A percentile compares a stretch with the other conserved stretches of the same genome.
Evolutionary conservation across 331 rosid species (phyloP).

Genomic region (Telfairia occidentalis): DNA sequence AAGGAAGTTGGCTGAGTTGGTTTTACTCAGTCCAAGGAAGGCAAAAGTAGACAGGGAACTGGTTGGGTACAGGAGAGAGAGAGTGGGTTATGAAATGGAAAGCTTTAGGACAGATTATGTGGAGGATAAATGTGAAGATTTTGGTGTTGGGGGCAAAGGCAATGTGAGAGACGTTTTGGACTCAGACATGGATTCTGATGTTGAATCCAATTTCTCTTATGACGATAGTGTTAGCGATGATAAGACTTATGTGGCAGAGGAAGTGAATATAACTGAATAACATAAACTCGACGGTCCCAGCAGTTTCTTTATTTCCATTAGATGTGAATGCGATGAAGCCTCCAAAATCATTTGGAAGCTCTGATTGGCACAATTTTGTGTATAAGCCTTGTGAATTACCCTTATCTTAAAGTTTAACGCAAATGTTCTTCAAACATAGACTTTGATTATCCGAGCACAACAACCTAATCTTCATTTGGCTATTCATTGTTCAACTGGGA

Average conservation of each 20-base stretch:
- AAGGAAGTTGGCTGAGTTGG: constrained; percentile 62
- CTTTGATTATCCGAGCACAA: neutral
- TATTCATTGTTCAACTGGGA: neutral
- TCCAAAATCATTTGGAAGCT: neutral
- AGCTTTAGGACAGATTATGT: constrained; percentile 27
- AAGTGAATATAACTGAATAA: neutral
- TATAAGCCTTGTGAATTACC: neutral
- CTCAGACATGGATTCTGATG: constrained; percentile 26
- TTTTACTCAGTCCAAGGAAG: constrained; percentile 58
- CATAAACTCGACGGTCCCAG: neutral
- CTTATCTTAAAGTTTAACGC: neutral
- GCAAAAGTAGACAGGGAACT: constrained; percentile 56
- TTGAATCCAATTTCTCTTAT: constrained; percentile 28
- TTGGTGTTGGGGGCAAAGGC: neutral
- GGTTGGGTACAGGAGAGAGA: constrained; percentile 45
- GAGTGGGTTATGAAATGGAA: constrained; percentile 44
- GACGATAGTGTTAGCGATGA: constrained; percentile 28
- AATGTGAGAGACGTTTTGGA: constrained; percentile 20
- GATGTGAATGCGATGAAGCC: neutral
- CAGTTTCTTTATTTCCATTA: neutral
- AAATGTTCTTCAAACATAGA: neutral
- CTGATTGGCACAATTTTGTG: neutral
- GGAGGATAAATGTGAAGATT: constrained; percentile 16
- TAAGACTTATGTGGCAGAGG: constrained; percentile 15
- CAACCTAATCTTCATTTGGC: neutral